Percentiles rank a stretch among this genome's conserved stretches.
phyloP scores from a whole-genome alignment of 169 alveolate species.

The Plasmodium inui region DNA sequence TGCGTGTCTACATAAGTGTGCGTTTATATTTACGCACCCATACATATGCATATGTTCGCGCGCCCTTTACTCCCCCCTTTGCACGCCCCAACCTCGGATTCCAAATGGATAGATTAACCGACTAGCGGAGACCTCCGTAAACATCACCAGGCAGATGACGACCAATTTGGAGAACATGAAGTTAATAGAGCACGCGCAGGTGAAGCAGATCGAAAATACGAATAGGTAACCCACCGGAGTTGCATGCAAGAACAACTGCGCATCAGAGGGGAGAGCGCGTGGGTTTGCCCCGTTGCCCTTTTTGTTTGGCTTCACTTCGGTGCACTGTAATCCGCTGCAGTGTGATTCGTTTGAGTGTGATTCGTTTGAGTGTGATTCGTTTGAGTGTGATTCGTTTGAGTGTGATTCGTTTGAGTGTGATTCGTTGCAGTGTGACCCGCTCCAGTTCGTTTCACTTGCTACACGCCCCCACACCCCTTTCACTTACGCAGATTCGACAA shows the following conservation, averaged over 20 bases:
- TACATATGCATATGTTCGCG: background rate
- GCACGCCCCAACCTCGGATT: background rate
- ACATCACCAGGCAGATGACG: constrained; percentile 72
- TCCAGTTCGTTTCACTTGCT: constrained; percentile 1
- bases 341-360: too few species aligned
- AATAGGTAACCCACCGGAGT: constrained; percentile 35
- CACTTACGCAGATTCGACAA: constrained; percentile 52
- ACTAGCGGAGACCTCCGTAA: constrained; percentile 53
- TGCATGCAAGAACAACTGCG: background rate
- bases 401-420: background rate
- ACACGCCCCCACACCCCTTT: background rate
- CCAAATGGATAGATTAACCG: constrained; percentile 35
- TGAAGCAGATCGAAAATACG: constrained; percentile 74
- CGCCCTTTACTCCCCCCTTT: background rate
- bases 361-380: too few species aligned
- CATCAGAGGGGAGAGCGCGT: background rate
- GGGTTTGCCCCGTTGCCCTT: background rate
- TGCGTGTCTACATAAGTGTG: background rate
- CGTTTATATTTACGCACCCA: background rate
- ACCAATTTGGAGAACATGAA: constrained; percentile 75
- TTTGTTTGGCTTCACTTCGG: background rate
- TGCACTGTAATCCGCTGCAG: background rate
- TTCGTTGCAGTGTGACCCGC: background rate
- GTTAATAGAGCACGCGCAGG: constrained; percentile 70
- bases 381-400: too few species aligned